Evolutionary conservation across 345 rosid species (phyloP), one percentile per base, ranked within the genome.

Genomic region (Eutrema japonicum): DNA sequence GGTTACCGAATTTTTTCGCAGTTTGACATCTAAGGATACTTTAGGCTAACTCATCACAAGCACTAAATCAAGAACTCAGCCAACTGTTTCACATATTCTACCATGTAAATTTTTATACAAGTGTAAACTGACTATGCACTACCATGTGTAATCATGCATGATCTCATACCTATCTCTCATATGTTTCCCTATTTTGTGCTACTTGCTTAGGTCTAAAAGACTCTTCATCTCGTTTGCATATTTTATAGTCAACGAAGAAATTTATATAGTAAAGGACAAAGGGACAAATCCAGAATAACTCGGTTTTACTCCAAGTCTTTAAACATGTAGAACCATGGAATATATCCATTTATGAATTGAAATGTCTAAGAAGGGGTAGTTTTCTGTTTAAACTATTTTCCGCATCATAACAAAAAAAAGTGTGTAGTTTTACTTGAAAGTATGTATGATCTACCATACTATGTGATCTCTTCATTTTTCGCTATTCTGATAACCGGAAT

Each of bases 61-160:
- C 18, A 5, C 35, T 22, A 18, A 54, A 55, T 55, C 45, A 55
- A 53, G 40, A 55, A 55, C 40, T 55, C 22, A 50, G 7, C 7
- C 42, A 71, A 72, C 14, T 2, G 13, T 59, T 48, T 59, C 18
- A 51, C 58, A 35, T 35, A 45, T 37, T 69, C n/a, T n/a, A n/a
- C n/a, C n/a, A n/a, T n/a, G n/a, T n/a, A n/a, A n/a, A n/a, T n/a
- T n/a, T n/a, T n/a, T n/a, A n/a, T n/a, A n/a, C n/a, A n/a, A n/a
- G 10, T 58, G 46, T 10, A 10, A 16, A 37, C 10, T 38, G 43
- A 36, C 7, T 16, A 36, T 22, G 29, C 30, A 18, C 12, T 18
- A 18, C 43, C 30, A 32, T 32, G 35, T 5, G 6, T 16, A 7
- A 36, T 36, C 58, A 53, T 53, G 2, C 42, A 56, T 41, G 37